phyloP scores from a whole-genome alignment of 345 rosid genomes.

The Alliaria petiolata region DNA sequence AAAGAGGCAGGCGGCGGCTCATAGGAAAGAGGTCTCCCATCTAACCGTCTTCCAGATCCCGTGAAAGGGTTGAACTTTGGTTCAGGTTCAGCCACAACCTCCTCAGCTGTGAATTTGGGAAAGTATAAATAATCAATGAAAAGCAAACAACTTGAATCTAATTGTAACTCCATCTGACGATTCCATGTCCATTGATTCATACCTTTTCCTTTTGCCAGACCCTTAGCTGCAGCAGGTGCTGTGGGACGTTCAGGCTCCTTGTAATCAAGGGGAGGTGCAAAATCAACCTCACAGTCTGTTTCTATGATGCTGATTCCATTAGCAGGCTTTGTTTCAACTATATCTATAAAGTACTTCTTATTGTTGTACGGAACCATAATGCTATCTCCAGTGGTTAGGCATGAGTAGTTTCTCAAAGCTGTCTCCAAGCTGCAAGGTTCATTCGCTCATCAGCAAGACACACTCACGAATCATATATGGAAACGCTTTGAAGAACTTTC shows the following conservation, averaged over 20 bases:
- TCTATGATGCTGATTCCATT: constrained; percentile 93
- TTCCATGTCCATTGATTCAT: neutral
- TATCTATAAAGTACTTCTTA: constrained; percentile 95
- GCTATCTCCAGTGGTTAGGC: constrained; percentile 95
- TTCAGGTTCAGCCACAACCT: constrained; percentile 47
- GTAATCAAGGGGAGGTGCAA: constrained; percentile 98
- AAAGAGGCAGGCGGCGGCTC: constrained; percentile 45
- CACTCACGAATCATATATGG: neutral
- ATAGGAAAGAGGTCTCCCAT: constrained; percentile 67
- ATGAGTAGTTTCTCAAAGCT: constrained; percentile 90
- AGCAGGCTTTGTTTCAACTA: constrained; percentile 89
- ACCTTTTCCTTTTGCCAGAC: constrained; percentile 79
- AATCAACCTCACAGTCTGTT: constrained; percentile 99
- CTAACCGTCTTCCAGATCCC: constrained; percentile 79
- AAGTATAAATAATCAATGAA: neutral
- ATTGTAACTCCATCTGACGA: neutral
- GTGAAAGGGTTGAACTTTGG: constrained; percentile 86
- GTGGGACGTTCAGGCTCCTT: constrained; percentile 85
- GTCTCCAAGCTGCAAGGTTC: constrained; percentile 77
- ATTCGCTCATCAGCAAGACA: too few relatives aligned
- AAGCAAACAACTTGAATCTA: neutral
- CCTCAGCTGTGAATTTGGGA: constrained; percentile 51
- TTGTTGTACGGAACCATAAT: constrained; percentile 99
- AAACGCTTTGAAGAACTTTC: too few relatives aligned
- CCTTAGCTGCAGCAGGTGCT: constrained; percentile 46